Evolutionary conservation across 495 filamentous ascomycete species (phyloP).

Genomic region (Glutinoglossum americanum): DNA sequence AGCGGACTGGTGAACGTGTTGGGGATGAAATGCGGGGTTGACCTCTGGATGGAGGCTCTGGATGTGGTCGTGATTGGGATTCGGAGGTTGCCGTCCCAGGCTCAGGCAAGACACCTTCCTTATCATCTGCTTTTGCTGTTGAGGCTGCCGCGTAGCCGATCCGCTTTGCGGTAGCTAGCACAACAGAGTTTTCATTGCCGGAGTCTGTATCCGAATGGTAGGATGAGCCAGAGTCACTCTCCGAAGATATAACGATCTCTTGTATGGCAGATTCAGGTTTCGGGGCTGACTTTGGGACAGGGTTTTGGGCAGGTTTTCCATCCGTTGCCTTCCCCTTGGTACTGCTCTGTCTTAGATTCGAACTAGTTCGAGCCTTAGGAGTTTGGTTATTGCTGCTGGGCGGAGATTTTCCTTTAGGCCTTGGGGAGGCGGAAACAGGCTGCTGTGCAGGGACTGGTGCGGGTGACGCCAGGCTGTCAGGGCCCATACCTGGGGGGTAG

Average conservation of each 20-base stretch:
- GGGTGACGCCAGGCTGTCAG: neutral
- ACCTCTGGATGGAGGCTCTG: neutral
- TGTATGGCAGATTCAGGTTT: neutral
- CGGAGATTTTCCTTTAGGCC: neutral
- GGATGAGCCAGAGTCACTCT: neutral
- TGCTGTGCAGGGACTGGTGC: neutral
- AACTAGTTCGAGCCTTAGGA: neutral
- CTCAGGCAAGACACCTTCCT: neutral
- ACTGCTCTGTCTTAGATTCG: neutral
- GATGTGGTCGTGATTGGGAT: neutral
- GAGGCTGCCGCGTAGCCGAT: neutral
- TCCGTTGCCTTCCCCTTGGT: neutral
- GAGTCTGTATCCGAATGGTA: neutral
- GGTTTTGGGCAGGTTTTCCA: neutral
- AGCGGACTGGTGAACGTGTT: neutral
- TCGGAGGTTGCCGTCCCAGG: neutral
- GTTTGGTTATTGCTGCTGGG: neutral
- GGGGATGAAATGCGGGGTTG: neutral
- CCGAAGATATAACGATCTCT: neutral
- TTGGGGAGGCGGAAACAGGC: neutral
- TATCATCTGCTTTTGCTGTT: neutral
- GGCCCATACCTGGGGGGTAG: neutral
- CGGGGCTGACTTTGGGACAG: neutral
- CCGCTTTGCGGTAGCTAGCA: neutral
- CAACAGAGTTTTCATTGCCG: neutral